Evolutionary conservation across 179 eudicot species (phyloP), one percentile per base, ranked within the genome.

Genomic region (Sideroxylon spinosum): DNA sequence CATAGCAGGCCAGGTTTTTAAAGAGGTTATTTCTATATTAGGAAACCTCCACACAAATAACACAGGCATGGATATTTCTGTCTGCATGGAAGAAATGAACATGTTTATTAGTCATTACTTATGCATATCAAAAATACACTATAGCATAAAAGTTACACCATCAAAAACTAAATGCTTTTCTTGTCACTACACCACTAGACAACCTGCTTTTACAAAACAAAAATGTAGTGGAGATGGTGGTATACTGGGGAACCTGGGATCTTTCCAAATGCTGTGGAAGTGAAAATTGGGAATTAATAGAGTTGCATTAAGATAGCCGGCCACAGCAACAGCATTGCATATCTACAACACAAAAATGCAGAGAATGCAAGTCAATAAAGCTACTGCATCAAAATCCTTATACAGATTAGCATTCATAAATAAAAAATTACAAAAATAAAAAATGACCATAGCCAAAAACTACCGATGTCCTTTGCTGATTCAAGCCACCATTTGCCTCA

Each of bases 271-370:
- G 91, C 99, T 96, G 83, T 96, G 98, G 80, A 79, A 94, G 84
- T 92, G 98, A 81, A 96, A 94, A 81, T 91, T 86, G 56, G 99
- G 99, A 67, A 96, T 89, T 49, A 96, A 86, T 61, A 96, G 98
- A 60, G 99, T 96, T 64, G 99, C 99, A 84, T 96, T 96, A 50
- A 96, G 97, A 89, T 91, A 90, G 79, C 92, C 98, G 13, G 99
- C 99, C 84, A 96, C 99, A 83, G 99, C 98, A 76, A 96, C 99
- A 65, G 98, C 99, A 85, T 96, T 94, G 87, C 98, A 93, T 86
- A 94, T 96, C 99, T 96, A 74, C 74, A 78, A 68, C 69, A 73
- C 71, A 73, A 76, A 23, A 19, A 77, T 73, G 37, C 80, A 68
- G 20, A 66, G 60, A 62, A 69, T 49, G 49, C 73, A 66, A 20